Evolutionary conservation across 345 rosid species (phyloP).

Genomic region (Populus euphratica): DNA sequence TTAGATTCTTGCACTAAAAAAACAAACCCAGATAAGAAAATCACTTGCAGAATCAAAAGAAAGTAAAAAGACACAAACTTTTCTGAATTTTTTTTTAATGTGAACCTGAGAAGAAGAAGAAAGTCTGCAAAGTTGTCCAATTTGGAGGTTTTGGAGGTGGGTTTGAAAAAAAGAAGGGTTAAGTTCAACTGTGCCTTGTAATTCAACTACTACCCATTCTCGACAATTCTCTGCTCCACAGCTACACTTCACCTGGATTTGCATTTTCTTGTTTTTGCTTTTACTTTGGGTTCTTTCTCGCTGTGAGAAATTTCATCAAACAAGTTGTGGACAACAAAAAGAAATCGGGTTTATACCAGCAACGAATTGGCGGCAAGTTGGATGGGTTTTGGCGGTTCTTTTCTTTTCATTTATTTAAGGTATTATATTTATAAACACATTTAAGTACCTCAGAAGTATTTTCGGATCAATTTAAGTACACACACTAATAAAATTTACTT

Average conservation of each 20-base stretch:
- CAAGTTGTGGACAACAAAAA: not conserved
- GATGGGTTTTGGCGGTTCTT: not conserved
- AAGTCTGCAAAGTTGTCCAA: constrained; percentile 68
- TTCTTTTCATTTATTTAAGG: not conserved
- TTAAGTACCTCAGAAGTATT: no score
- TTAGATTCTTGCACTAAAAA: not conserved
- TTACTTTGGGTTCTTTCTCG: no score
- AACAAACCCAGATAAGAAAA: not conserved
- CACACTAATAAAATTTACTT: not conserved
- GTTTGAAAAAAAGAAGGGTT: constrained; percentile 58
- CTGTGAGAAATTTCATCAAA: no score
- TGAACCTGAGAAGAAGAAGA: constrained; percentile 59
- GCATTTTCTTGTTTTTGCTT: constrained; percentile 38
- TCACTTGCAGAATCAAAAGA: not conserved
- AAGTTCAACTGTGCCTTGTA: constrained; percentile 76
- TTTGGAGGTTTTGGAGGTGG: constrained; percentile 65
- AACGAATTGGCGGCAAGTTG: constrained; percentile 10
- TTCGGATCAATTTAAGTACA: no score
- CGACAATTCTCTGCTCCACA: constrained; percentile 68
- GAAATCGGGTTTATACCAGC: not conserved
- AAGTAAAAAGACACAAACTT: not conserved
- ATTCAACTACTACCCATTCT: constrained; percentile 86
- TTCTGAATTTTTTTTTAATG: not conserved
- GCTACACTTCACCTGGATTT: constrained; percentile 74
- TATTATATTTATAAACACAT: no score